Base-by-base conservation (phyloP, 768 basidiomycete species). In the Rhizopogon vesiculosus region DNA sequence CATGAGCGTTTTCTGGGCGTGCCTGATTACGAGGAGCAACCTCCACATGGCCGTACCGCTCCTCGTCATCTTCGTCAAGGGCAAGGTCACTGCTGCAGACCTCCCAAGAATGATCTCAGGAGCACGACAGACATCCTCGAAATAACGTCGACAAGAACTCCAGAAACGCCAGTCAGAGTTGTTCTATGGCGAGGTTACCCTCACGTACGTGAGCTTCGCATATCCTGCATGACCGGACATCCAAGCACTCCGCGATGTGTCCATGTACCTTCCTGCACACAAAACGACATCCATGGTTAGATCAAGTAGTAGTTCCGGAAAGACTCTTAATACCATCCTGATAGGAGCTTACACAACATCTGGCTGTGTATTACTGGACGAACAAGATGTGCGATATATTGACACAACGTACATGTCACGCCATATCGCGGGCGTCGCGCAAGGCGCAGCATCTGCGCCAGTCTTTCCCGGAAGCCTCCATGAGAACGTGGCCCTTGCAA, bases 1-100 rank as follows among this genome's bases (percentile, higher is more conserved):
- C 59, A 95, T 93, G 87, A 86, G 89, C n/a, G 92, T 95, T 51
- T 99, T 98, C 70, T 98, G 96, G 95, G 94, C 96, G 0, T 94
- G 92, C 67, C 75, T 98, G 22, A 89, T 98, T 57, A 93, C 92
- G 0, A 87, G 89, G 1, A 86, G 81, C 62, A 93, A 92, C 67
- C 72, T 97, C 2, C 93, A 97, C 67, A 84, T 89, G 79, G 85
- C 85, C 63, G 83, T 97, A 9, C 93, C 94, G 0, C 84, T 90
- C 57, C 73, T 92, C 61, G 86, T 94, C 59, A 71, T 77, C 31
- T 73, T 97, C 43, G 60, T 61, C 53, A 70, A 69, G 66, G 96
- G 93, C 54, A 97, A 96, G 67, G 29, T 44, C 9, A 61, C 69
- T 1, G 68, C 70, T 6, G 70, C 63, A 7, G 69, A 71, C 35